These are phyloP conservation scores for Annulohypoxylon maeteangense DNA, from an alignment of 495 filamentous ascomycete genomes.

Conservation along the genomic window DNA sequence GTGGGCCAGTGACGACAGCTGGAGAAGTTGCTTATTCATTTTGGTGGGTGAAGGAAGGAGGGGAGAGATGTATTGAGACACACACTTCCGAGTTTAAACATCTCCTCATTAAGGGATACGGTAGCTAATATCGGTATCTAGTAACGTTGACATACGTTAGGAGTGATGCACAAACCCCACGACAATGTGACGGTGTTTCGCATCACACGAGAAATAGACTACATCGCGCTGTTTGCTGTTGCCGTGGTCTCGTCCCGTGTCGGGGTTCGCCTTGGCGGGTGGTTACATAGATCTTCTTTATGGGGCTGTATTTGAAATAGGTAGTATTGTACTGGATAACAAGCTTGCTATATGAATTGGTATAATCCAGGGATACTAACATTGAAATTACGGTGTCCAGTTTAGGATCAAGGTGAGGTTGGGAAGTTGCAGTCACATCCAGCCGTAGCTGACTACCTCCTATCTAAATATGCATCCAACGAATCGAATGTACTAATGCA, in stretches of 20 bases:
- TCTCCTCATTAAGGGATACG: not conserved
- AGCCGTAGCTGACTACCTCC: not conserved
- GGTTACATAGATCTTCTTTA: not conserved
- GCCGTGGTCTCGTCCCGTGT: not conserved
- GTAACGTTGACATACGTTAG: not conserved
- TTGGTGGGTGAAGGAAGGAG: not conserved
- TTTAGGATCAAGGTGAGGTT: constrained; percentile 1
- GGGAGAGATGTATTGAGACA: not conserved
- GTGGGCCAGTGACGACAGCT: not conserved
- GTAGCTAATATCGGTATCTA: constrained; percentile 4
- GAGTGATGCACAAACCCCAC: not conserved
- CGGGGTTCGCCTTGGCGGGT: not conserved
- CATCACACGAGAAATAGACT: not conserved
- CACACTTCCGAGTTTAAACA: not conserved
- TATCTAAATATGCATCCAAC: not conserved
- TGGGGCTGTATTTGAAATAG: not conserved
- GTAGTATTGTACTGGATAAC: not conserved
- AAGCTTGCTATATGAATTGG: not conserved
- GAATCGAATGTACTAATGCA: not conserved
- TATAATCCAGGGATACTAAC: not conserved
- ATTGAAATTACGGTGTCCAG: not conserved
- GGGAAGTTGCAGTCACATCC: not conserved
- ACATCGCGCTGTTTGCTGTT: not conserved
- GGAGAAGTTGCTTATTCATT: not conserved
- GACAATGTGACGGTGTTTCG: not conserved